These are phyloP conservation scores for Persicaria tinctoria DNA, from an alignment of 148 eudicot genomes.

Conservation along the genomic window DNA sequence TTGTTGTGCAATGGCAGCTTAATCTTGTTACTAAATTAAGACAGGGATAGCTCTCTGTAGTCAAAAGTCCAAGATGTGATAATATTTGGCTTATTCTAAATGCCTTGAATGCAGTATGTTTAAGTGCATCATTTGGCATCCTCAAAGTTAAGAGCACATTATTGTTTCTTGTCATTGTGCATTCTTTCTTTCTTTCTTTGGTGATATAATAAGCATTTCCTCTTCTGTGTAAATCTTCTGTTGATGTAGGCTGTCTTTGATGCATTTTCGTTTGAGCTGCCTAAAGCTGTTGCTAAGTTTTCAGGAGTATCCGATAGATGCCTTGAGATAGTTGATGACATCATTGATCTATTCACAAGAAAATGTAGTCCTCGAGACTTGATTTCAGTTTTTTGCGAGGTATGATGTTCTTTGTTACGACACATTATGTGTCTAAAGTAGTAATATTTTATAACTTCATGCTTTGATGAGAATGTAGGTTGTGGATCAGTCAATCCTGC, in stretches of 20 bases:
- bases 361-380: slow-evolving; percentile 78
- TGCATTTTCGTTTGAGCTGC: slow-evolving; percentile 72
- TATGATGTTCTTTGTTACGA: slow-evolving; percentile 20
- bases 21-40: background rate
- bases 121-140: background rate
- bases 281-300: slow-evolving; percentile 63
- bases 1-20: background rate
- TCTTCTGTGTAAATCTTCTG: background rate
- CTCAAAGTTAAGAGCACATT: background rate
- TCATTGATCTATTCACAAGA: slow-evolving; percentile 40
- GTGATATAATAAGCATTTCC: background rate
- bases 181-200: slow-evolving; percentile 1
- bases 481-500: background rate
- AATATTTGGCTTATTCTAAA: background rate
- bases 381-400: slow-evolving; percentile 74
- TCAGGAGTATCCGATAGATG: slow-evolving; percentile 57
- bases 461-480: background rate
- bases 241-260: slow-evolving; percentile 59
- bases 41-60: too few relatives aligned
- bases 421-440: background rate
- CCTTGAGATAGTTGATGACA: slow-evolving; percentile 40
- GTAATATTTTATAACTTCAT: background rate
- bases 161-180: background rate
- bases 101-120: background rate
- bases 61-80: background rate